Evolutionary conservation across 2,329 filamentous ascomycete genomes (phyloP).

Genomic region (Chaetomium globosum): DNA sequence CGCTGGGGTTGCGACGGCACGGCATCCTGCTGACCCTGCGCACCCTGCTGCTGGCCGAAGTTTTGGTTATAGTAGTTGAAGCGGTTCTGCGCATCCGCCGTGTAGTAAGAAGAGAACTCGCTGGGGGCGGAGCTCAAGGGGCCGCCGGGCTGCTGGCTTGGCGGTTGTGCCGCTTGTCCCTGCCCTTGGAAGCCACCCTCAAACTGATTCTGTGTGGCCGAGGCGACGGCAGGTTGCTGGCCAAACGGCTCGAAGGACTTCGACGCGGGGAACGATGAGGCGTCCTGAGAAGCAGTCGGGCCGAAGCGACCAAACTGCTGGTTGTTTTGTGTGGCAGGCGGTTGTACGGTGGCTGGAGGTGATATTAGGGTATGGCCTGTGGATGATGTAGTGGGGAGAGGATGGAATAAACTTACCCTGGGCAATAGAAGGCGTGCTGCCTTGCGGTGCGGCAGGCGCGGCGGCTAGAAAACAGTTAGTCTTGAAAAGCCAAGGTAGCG

Average conservation of each 20-base stretch:
- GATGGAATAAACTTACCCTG: conserved; percentile 44
- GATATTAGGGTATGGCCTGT: conserved; percentile 43
- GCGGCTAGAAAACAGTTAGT: conserved; percentile 40
- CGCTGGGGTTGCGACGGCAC: conserved; percentile 69
- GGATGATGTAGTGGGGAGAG: conserved; percentile 34
- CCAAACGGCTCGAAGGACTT: conserved; percentile 88
- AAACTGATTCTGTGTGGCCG: conserved; percentile 57
- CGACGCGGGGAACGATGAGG: conserved; percentile 60
- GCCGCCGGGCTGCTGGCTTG: conserved; percentile 62
- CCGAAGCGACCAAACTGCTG: conserved; percentile 73
- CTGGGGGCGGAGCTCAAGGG: conserved; percentile 73
- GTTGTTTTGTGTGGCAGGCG: conserved; percentile 55
- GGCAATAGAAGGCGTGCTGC: conserved; percentile 43
- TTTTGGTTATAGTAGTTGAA: conserved; percentile 72
- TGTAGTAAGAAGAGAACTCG: conserved; percentile 87
- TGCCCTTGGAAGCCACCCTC: conserved; percentile 61
- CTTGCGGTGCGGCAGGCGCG: conserved; percentile 36
- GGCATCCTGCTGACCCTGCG: conserved; percentile 73
- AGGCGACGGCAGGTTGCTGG: conserved; percentile 65
- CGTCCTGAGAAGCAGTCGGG: conserved; percentile 63
- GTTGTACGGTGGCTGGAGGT: conserved; percentile 55
- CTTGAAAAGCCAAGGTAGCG: conserved; percentile 4
- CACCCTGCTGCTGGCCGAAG: conserved; percentile 58
- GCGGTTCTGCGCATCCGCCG: conserved; percentile 71
- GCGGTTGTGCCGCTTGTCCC: conserved; percentile 60